Base-by-base conservation (phyloP, 106 monocot species). In the Vanilla planifolia region DNA sequence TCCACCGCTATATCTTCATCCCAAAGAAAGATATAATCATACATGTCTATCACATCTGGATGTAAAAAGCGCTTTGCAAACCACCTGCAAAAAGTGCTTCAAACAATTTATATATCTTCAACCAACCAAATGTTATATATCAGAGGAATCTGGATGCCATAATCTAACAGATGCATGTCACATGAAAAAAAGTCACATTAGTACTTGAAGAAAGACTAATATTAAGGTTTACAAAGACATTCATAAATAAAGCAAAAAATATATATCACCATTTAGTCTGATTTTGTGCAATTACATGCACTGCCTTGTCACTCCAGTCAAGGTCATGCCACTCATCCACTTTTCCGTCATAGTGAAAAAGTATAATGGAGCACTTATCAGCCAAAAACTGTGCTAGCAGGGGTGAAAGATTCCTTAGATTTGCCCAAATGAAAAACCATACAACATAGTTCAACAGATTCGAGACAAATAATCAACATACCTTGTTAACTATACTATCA, bases 21-120 rank as follows among this genome's bases (percentile, higher is more conserved):
- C 93, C 93, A 93, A 46, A 93, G 55, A 75, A 93, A 89, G 39
- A 93, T 70, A 35, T 82, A 85, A 48, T 89, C 93, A 55, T 93
- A 93, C 16, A 55, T 60, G 41, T 76, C 77, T 23, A 93, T 72
- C 40, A 89, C 77, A 80, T 85, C 85, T 32, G 93, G 93, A 69
- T 93, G 93, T 36, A 93, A 55, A 73, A 93, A 93, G 28, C 93
- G 84, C 44, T 93, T 93, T 25, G 89, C 93, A 82, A 93, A 93
- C 93, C 93, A 93, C 93, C 93, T 93, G 78, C 40, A 70, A 60
- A 8, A 74, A 73, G 3, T 17, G 62, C 33, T 2, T 29, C 30
- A 4, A 68, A 33, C 45, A 2, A 51, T 64, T 43, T 60, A 42
- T 21, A 19, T 41, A 33, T 35, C 0, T 9, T 51, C 8, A 6